Evolutionary conservation across 2,329 filamentous ascomycete genomes (phyloP), one percentile per base, ranked within the genome.

Genomic region (Nigrospora sphaerica): DNA sequence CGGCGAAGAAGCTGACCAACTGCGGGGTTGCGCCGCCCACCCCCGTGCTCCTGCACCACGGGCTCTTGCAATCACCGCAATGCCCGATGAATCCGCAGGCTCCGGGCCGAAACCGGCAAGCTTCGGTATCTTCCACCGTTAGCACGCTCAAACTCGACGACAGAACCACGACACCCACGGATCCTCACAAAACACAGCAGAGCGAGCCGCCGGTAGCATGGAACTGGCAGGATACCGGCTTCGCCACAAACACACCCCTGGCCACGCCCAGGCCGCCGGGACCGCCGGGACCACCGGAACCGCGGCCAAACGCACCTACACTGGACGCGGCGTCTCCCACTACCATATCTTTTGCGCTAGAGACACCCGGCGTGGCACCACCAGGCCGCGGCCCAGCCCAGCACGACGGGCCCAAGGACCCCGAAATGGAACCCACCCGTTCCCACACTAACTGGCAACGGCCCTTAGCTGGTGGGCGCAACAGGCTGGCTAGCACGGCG

Each of bases 91-190:
- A 35, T 12, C 54, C 52, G 3, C 46, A 48, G 31, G 40, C 42
- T 10, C 32, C 48, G 7, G 28, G 33, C 2, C 59, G 46, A 39
- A 42, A 49, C 12, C 57, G 60, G 9, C 58, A 57, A 31, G 35
- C 49, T 6, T 63, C 60, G 1, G 40, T 53, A 19, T 44, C 52
- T 13, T 63, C 60, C 3, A 56, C 55, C 3, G 52, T 58, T n/a
- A 61, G 58, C 50, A 57, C 56, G 13, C 44, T 58, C 18, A 53
- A 52, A 37, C 50, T 53, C 9, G 52, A 51, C 19, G 54, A 55
- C 6, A 44, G 33, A 13, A 23, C 19, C 17, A 17, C 44, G 4
- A 36, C 49, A 3, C 14, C 37, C 3, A 46, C 49, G 16, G 19
- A 42, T 13, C 17, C 47, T 3, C 42, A 37, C 23, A 23, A 32